Percentiles rank a stretch among this genome's conserved stretches.
Conservation (phyloP, 768 basidiomycete species). For the Termitomyces sp. region DNA sequence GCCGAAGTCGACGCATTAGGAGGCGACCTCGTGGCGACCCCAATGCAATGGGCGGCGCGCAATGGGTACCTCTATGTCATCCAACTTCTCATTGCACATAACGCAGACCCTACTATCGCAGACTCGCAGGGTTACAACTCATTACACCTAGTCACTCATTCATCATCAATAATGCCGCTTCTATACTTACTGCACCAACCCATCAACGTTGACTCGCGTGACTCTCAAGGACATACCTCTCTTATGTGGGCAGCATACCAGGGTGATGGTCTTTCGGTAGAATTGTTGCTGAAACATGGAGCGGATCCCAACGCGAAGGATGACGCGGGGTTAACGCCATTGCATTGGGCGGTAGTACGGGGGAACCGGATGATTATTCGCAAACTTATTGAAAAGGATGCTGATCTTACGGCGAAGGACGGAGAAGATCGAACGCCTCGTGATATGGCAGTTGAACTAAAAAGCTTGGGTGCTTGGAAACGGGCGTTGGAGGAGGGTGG, state of each 20-base stretch:
- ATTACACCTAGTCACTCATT: conserved; percentile 93
- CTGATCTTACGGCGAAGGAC: conserved; percentile 77
- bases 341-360: conserved; percentile 97
- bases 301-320: conserved; percentile 78
- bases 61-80: conserved; percentile 96
- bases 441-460: conserved; percentile 94
- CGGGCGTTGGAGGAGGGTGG: conserved; percentile 87
- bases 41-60: conserved; percentile 97
- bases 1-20: conserved; percentile 94
- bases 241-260: conserved; percentile 99
- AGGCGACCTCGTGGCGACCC: conserved; percentile 91
- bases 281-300: conserved; percentile 83
- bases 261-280: conserved; percentile 93
- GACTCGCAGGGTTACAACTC: conserved; percentile 97
- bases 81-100: conserved; percentile 84
- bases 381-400: conserved; percentile 81
- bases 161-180: conserved; percentile 90
- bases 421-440: conserved; percentile 81
- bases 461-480: conserved; percentile 87
- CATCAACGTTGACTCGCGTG: conserved; percentile 85
- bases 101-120: conserved; percentile 86
- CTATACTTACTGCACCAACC: conserved; percentile 92
- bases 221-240: conserved; percentile 89
- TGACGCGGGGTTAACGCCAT: conserved; percentile 77
- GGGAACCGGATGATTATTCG: conserved; percentile 89